phyloP scores from a whole-genome alignment of 164 flowering plant species.

The Vitis vinifera region ASM3070453v1 NC_081810.1:4346001-4346500 shows the following conservation, averaged over 20 bases:
- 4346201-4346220: no score
- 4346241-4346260: neutral
- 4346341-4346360: constrained; percentile 70
- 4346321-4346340: constrained; percentile 13
- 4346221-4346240: no score
- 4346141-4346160: no score
- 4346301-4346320: constrained; percentile 9
- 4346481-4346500: constrained; percentile 1
- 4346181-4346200: no score
- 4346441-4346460: constrained; percentile 72
- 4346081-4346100: no score
- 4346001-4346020: no score
- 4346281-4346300: constrained; percentile 6
- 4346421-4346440: constrained; percentile 51
- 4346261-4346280: neutral
- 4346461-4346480: constrained; percentile 58
- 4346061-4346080: no score
- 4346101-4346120: no score
- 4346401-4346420: constrained; percentile 73
- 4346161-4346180: no score
- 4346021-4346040: no score
- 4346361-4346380: constrained; percentile 80
- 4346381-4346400: constrained; percentile 60
- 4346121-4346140: no score
- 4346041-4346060: no score